phyloP scores from a whole-genome alignment of 2,329 filamentous ascomycete genomes.

The Fusarium metavorans region DNA sequence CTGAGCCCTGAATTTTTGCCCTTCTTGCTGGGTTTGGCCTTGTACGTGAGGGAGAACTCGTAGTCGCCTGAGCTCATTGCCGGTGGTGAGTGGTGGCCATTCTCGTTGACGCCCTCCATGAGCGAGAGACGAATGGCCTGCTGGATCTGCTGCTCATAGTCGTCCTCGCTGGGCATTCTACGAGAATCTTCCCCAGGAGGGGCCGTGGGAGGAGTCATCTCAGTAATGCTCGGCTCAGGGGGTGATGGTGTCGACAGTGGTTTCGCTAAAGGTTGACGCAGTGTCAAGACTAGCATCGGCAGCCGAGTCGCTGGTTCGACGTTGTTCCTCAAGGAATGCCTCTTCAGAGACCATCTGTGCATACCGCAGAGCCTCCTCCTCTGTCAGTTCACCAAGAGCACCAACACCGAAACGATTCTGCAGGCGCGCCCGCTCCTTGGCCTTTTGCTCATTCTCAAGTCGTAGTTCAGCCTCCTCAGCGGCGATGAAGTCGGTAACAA shows the following conservation, averaged over 20 bases:
- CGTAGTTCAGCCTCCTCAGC: slow-evolving; percentile 87
- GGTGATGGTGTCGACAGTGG: slow-evolving; percentile 61
- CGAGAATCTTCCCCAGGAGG: slow-evolving; percentile 20
- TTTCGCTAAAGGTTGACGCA: slow-evolving; percentile 56
- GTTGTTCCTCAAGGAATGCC: slow-evolving; percentile 68
- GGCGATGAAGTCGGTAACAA: slow-evolving; percentile 84
- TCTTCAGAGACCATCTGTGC: slow-evolving; percentile 76
- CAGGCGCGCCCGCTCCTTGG: slow-evolving; percentile 77
- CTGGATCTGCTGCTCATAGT: slow-evolving; percentile 72
- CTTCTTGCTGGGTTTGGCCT: slow-evolving; percentile 55
- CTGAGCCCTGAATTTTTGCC: slow-evolving; percentile 51
- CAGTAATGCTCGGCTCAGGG: slow-evolving; percentile 67
- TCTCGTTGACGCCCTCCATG: slow-evolving; percentile 65
- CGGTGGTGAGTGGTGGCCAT: slow-evolving; percentile 58
- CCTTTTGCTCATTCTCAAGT: slow-evolving; percentile 74
- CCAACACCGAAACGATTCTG: slow-evolving; percentile 87
- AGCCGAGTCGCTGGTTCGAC: slow-evolving; percentile 64
- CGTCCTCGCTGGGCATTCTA: slow-evolving; percentile 53
- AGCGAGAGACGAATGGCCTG: slow-evolving; percentile 72
- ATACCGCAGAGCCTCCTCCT: slow-evolving; percentile 74
- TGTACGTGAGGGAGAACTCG: slow-evolving; percentile 64
- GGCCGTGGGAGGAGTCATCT: slow-evolving; percentile 48
- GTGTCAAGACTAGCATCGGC: slow-evolving; percentile 60
- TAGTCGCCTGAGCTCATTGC: slow-evolving; percentile 62
- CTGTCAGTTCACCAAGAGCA: slow-evolving; percentile 71